Percentiles rank a stretch among this genome's conserved stretches.
Conservation (phyloP, 768 basidiomycete genomes). For the Lentinus brumalis region DNA sequence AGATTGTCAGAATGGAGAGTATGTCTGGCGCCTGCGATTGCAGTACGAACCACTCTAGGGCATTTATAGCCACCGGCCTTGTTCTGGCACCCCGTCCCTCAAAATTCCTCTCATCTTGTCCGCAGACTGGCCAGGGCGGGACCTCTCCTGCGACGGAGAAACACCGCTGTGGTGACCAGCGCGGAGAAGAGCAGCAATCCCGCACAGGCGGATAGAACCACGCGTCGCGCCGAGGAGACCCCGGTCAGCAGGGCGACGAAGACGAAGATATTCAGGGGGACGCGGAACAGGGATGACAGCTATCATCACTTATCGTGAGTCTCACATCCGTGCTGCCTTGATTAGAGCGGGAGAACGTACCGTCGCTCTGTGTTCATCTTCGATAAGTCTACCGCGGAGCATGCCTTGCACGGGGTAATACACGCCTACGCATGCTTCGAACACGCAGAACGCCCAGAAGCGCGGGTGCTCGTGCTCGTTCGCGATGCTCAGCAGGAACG, state of each 20-base stretch:
- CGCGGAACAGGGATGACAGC: slow-evolving; percentile 72
- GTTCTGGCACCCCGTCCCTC: too few species aligned
- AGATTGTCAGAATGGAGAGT: too few species aligned
- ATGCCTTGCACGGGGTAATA: slow-evolving; percentile 82
- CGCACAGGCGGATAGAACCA: slow-evolving; percentile 61
- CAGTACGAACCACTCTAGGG: too few species aligned
- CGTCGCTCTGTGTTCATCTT: slow-evolving; percentile 75
- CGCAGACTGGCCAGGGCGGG: slow-evolving; percentile 8
- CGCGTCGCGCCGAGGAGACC: slow-evolving; percentile 61
- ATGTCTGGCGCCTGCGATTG: too few species aligned
- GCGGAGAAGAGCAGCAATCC: slow-evolving; percentile 60
- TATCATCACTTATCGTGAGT: slow-evolving; percentile 26
- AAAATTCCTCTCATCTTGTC: background rate
- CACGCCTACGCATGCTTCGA: slow-evolving; percentile 78
- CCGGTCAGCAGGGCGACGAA: slow-evolving; percentile 69
- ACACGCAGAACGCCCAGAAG: slow-evolving; percentile 75
- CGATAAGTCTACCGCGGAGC: slow-evolving; percentile 63
- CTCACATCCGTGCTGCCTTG: background rate
- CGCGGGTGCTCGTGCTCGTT: slow-evolving; percentile 49
- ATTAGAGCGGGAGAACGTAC: slow-evolving; percentile 39
- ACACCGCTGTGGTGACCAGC: slow-evolving; percentile 48
- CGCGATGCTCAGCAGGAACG: slow-evolving; percentile 52
- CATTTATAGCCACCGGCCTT: too few species aligned
- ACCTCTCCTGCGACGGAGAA: slow-evolving; percentile 3
- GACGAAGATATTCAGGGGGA: slow-evolving; percentile 75